Conservation (phyloP, 495 filamentous ascomycete species). For the Lasiosphaeria miniovina region DNA sequence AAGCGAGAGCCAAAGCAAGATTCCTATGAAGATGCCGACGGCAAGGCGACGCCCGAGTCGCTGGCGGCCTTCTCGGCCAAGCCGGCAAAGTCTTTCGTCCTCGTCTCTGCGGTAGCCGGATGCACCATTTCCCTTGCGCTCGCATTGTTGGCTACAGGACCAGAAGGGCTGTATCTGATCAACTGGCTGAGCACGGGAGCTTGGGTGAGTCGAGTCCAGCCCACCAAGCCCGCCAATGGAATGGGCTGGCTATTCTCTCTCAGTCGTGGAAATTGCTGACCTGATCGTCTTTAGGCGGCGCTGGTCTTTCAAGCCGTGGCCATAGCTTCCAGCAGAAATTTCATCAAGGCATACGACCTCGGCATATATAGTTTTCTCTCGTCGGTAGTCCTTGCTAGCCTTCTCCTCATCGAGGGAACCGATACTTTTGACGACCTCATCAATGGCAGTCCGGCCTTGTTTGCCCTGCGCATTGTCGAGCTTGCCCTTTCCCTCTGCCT, state of each 20-base stretch:
- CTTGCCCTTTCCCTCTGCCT: conserved; percentile 34
- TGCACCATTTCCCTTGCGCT: conserved; percentile 42
- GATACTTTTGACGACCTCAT: conserved; percentile 31
- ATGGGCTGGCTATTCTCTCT: not conserved
- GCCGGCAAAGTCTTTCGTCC: conserved; percentile 44
- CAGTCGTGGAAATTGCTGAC: conserved; percentile 16
- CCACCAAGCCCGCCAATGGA: no score
- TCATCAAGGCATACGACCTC: conserved; percentile 46
- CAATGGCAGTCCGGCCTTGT: conserved; percentile 19
- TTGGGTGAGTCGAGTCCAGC: conserved; percentile 41
- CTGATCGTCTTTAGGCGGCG: conserved; percentile 30
- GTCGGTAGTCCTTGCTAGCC: conserved; percentile 33
- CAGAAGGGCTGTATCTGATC: conserved; percentile 27
- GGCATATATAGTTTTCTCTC: conserved; percentile 47
- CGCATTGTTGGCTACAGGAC: conserved; percentile 39
- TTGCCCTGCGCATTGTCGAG: conserved; percentile 40
- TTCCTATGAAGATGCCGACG: conserved; percentile 62
- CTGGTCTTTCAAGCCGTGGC: conserved; percentile 46
- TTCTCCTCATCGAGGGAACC: conserved; percentile 40
- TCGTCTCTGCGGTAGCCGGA: conserved; percentile 45
- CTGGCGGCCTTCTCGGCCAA: conserved; percentile 51
- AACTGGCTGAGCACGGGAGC: conserved; percentile 41
- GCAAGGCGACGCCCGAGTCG: conserved; percentile 55
- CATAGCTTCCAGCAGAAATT: conserved; percentile 40
- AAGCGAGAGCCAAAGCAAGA: conserved; percentile 33